phyloP scores from a whole-genome alignment of 2,329 filamentous ascomycete genomes.

The Pochonia chlamydosporia region DNA sequence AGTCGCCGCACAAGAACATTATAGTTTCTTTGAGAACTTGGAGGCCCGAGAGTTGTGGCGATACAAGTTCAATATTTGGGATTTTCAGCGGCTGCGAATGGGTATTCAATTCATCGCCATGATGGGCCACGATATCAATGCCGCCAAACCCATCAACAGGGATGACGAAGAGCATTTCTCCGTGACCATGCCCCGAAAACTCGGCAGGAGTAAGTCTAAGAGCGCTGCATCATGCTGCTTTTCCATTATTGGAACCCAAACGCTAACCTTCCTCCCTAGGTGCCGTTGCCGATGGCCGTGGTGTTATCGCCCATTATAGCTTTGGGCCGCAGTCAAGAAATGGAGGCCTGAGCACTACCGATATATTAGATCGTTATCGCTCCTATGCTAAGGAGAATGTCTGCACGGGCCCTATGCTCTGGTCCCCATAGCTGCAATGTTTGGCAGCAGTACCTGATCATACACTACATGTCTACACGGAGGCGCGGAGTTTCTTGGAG shows the following conservation, averaged over 20 bases:
- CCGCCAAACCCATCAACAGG: slow-evolving; percentile 36
- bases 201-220: slow-evolving; percentile 26
- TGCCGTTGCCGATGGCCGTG: slow-evolving; percentile 49
- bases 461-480: no score
- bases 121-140: slow-evolving; percentile 43
- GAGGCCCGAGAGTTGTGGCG: slow-evolving; percentile 36
- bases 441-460: no score
- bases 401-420: slow-evolving; percentile 29
- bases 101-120: slow-evolving; percentile 50
- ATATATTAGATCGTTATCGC: slow-evolving; percentile 46
- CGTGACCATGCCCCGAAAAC: slow-evolving; percentile 30
- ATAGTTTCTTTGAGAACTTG: slow-evolving; percentile 43
- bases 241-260: no score
- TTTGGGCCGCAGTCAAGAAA: slow-evolving; percentile 31
- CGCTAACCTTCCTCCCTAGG: slow-evolving; percentile 17
- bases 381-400: slow-evolving; percentile 46
- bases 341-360: slow-evolving; percentile 38
- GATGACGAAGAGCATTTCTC: slow-evolving; percentile 43
- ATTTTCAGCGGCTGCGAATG: slow-evolving; percentile 44
- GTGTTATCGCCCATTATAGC: slow-evolving; percentile 48
- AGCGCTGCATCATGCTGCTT: neutral
- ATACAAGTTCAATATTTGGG: slow-evolving; percentile 44
- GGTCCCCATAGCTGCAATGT: slow-evolving; percentile 12
- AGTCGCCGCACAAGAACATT: slow-evolving; percentile 42
- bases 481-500: no score